Evolutionary conservation across 306 rosid species (phyloP).

Genomic region (Acacia melanoxylon): DNA sequence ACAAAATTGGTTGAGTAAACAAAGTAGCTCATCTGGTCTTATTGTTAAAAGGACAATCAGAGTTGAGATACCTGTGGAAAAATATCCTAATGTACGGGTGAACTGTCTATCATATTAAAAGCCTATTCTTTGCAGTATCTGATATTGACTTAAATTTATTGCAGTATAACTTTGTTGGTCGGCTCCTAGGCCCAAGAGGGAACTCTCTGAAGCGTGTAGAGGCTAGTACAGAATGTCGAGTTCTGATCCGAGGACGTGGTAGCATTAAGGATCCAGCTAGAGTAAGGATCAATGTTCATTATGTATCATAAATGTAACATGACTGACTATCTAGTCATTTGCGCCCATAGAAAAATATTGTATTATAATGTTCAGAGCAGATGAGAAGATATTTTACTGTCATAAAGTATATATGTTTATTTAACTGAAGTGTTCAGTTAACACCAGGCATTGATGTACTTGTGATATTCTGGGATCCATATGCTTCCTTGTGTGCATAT

Average conservation of each 20-base stretch:
- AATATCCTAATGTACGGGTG: constrained; percentile 69
- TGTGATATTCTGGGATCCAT: not conserved
- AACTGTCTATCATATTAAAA: not conserved
- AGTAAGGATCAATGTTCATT: constrained; percentile 51
- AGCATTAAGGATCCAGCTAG: constrained; percentile 92
- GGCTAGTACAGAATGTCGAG: constrained; percentile 92
- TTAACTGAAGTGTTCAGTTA: constrained; percentile 15
- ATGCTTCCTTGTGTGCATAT: not conserved
- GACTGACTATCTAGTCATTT: not conserved
- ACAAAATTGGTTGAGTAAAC: constrained; percentile 78
- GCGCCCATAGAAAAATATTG: constrained; percentile 9
- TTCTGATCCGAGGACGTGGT: constrained; percentile 96
- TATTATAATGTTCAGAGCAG: constrained; percentile 5
- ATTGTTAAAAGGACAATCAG: constrained; percentile 87
- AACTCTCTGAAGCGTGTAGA: constrained; percentile 98
- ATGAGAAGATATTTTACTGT: constrained; percentile 10
- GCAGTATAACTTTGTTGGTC: constrained; percentile 97
- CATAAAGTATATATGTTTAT: not conserved
- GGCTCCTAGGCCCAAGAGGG: constrained; percentile 97
- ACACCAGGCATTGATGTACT: not conserved
- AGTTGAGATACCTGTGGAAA: constrained; percentile 91
- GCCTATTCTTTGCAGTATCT: constrained; percentile 21
- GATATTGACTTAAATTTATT: constrained; percentile 33
- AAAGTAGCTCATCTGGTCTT: constrained; percentile 79
- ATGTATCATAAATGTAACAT: constrained; percentile 10